phyloP scores from a whole-genome alignment of 1,139 yeast genomes.

The Casaregolazyma suthepensis region DNA sequence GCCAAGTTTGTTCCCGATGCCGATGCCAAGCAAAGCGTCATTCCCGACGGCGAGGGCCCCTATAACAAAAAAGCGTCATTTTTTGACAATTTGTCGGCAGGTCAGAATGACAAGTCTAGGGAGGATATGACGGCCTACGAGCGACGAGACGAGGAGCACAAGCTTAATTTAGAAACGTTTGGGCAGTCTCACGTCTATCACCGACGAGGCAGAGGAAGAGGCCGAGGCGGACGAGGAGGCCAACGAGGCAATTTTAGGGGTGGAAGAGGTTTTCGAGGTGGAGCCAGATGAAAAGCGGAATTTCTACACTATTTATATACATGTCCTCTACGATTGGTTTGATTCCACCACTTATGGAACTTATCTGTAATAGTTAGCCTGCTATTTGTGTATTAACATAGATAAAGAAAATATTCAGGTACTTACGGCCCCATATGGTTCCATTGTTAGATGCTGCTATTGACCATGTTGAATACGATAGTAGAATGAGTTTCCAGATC shows the following conservation, averaged over 20 bases:
- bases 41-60: conserved; percentile 28
- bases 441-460: conserved; percentile 19
- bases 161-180: conserved; percentile 59
- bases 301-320: conserved; percentile 5
- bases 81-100: conserved; percentile 70
- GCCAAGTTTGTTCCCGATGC: conserved; percentile 48
- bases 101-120: conserved; percentile 35
- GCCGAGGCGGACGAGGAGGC: conserved; percentile 15
- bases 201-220: conserved; percentile 32
- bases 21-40: conserved; percentile 18
- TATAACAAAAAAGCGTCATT: conserved; percentile 72
- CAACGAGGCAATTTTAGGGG: conserved; percentile 9
- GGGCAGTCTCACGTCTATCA: conserved; percentile 43
- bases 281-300: not conserved
- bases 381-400: not conserved
- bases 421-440: conserved; percentile 29
- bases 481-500: conserved; percentile 39
- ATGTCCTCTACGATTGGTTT: conserved; percentile 9
- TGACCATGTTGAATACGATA: conserved; percentile 40
- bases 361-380: conserved; percentile 6
- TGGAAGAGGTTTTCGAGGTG: conserved; percentile 5
- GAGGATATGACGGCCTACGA: conserved; percentile 33
- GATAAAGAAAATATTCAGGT: conserved; percentile 1
- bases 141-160: conserved; percentile 61
- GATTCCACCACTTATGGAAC: conserved; percentile 11